These are phyloP conservation scores for Amaranthus palmeri DNA, from an alignment of 148 eudicot species.

Conservation along the genomic window DNA sequence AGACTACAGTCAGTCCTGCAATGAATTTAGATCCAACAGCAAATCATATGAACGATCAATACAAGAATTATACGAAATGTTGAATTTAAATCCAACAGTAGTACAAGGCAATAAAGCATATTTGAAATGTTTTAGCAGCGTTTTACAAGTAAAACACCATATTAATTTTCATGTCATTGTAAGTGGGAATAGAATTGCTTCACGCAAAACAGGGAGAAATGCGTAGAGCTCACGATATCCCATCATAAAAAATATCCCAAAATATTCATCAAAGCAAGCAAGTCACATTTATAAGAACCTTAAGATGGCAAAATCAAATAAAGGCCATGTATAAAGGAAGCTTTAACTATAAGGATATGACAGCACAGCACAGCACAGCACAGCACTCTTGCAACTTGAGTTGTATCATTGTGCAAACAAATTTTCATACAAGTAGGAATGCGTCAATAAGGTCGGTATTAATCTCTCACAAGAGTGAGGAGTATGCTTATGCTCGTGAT, in stretches of 20 bases:
- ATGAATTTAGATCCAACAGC: constrained; percentile 1
- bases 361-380: background rate
- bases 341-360: background rate
- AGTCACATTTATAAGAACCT: too few species aligned
- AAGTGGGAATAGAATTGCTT: background rate
- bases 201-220: background rate
- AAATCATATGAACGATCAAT: background rate
- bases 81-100: background rate
- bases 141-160: background rate
- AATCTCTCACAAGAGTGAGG: background rate
- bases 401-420: background rate
- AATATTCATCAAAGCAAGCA: background rate
- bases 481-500: background rate
- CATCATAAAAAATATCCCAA: background rate
- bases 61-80: background rate
- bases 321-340: background rate
- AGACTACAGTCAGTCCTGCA: constrained; percentile 23
- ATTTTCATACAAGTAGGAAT: background rate
- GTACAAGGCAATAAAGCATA: background rate
- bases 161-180: background rate
- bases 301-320: too few species aligned
- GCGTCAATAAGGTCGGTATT: background rate
- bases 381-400: background rate
- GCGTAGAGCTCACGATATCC: background rate
- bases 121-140: background rate